A percentile compares a stretch with the other conserved stretches of the same genome.
phyloP scores from a whole-genome alignment of 208 protist genomes.

The Crithidia sp. region DNA sequence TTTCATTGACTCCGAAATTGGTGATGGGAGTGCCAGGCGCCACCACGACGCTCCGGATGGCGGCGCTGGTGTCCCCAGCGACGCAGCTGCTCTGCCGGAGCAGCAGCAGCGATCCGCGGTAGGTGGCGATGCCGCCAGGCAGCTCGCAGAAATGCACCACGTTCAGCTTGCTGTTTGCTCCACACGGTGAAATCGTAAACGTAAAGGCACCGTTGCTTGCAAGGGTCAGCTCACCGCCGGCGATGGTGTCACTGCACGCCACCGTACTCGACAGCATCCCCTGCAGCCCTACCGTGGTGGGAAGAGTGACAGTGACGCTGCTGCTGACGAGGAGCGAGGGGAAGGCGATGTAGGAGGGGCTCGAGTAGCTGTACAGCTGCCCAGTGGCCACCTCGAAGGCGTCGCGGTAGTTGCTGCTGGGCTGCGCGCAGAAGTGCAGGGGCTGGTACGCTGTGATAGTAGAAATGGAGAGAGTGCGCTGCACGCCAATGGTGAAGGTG shows the following conservation, averaged over 20 bases:
- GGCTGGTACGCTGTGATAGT: conserved; percentile 8
- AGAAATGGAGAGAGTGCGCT: conserved; percentile 14
- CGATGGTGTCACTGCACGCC: neutral
- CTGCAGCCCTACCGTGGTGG: conserved; percentile 19
- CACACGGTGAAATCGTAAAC: conserved; percentile 7
- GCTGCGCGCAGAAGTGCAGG: conserved; percentile 25
- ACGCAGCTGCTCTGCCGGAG: conserved; percentile 8
- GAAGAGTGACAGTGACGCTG: conserved; percentile 29
- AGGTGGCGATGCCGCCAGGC: conserved; percentile 22
- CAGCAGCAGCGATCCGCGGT: conserved; percentile 31
- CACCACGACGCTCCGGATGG: conserved; percentile 34
- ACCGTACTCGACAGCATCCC: conserved; percentile 11
- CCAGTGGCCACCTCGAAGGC: conserved; percentile 24
- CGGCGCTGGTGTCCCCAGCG: conserved; percentile 21
- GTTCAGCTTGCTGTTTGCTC: conserved; percentile 12
- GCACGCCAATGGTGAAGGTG: conserved; percentile 8
- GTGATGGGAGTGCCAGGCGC: conserved; percentile 36
- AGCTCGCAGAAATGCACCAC: conserved; percentile 23
- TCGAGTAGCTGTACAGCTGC: conserved; percentile 49
- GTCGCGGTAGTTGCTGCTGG: conserved; percentile 10
- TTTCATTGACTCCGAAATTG: conserved; percentile 45
- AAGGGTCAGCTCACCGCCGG: neutral
- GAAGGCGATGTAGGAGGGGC: conserved; percentile 38
- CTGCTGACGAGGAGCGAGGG: neutral
- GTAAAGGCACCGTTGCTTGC: neutral